phyloP scores from a whole-genome alignment of 1,284 basidiomycete species.

The Puccinia polysora region DNA sequence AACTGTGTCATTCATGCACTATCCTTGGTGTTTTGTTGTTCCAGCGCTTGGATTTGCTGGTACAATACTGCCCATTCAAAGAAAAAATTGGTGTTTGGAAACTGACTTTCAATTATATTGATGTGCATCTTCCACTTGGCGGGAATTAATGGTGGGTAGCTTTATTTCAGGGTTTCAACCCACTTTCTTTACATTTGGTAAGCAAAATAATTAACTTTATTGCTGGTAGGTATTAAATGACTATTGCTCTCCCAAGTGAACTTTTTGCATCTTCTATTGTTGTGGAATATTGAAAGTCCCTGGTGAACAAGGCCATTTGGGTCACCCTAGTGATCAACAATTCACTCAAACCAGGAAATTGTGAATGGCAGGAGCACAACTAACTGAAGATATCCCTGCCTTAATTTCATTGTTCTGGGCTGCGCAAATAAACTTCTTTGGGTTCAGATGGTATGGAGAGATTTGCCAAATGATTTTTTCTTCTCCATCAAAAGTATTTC shows the following conservation, averaged over 20 bases:
- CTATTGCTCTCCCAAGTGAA: slow-evolving; percentile 55
- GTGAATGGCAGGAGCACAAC: no score
- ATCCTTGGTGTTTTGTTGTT: slow-evolving; percentile 39
- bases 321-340: slow-evolving; percentile 6
- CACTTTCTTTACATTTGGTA: background rate
- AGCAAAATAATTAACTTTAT: background rate
- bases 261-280: slow-evolving; percentile 43
- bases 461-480: slow-evolving; percentile 15
- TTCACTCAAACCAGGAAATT: no score
- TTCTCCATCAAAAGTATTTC: background rate
- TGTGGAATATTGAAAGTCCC: slow-evolving; percentile 46
- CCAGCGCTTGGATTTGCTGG: slow-evolving; percentile 44
- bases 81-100: background rate
- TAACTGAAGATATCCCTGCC: no score
- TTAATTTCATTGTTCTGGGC: slow-evolving; percentile 44
- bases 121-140: slow-evolving; percentile 20
- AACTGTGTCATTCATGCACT: slow-evolving; percentile 43
- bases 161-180: background rate
- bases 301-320: slow-evolving; percentile 40
- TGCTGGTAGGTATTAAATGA: slow-evolving; percentile 56
- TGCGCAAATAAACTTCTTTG: slow-evolving; percentile 51
- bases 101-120: slow-evolving; percentile 1
- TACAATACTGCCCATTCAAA: slow-evolving; percentile 2
- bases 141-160: slow-evolving; percentile 42
- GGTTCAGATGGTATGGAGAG: slow-evolving; percentile 66